Evolutionary conservation across 495 filamentous ascomycete species (phyloP).

Genomic region (Aspergillus biplanus): DNA sequence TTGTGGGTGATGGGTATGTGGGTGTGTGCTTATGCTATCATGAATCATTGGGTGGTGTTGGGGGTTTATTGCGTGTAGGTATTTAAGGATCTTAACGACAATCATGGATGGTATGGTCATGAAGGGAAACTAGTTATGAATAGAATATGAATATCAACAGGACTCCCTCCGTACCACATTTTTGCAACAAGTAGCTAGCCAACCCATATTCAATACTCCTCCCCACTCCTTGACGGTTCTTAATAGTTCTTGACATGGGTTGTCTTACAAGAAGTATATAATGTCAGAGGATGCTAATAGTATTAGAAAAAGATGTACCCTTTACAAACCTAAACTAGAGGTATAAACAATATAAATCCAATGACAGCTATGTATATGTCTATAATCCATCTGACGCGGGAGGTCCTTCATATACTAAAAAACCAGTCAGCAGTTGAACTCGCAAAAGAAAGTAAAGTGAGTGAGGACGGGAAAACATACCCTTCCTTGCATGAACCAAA

Average conservation of each 20-base stretch:
- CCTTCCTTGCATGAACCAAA: conserved; percentile 46
- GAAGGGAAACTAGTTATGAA: not conserved
- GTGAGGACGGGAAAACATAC: conserved; percentile 24
- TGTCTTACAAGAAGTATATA: no score
- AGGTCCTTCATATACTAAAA: conserved; percentile 1
- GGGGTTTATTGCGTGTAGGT: not conserved
- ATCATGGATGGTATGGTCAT: not conserved
- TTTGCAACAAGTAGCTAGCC: no score
- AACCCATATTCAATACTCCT: no score
- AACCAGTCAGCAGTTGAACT: not conserved
- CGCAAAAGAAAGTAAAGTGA: not conserved
- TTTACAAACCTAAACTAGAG: no score
- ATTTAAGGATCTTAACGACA: not conserved
- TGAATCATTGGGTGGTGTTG: not conserved
- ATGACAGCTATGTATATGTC: not conserved
- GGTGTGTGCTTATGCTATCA: not conserved
- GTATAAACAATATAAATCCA: no score
- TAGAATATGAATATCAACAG: not conserved
- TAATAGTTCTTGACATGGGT: no score
- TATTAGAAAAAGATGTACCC: no score
- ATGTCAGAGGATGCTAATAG: no score
- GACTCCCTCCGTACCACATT: no score
- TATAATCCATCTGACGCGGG: conserved; percentile 1
- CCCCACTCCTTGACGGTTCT: no score
- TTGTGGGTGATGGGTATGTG: no score